Base-by-base conservation (phyloP, 306 rosid species). In the Elaeagnus macrophylla region DNA sequence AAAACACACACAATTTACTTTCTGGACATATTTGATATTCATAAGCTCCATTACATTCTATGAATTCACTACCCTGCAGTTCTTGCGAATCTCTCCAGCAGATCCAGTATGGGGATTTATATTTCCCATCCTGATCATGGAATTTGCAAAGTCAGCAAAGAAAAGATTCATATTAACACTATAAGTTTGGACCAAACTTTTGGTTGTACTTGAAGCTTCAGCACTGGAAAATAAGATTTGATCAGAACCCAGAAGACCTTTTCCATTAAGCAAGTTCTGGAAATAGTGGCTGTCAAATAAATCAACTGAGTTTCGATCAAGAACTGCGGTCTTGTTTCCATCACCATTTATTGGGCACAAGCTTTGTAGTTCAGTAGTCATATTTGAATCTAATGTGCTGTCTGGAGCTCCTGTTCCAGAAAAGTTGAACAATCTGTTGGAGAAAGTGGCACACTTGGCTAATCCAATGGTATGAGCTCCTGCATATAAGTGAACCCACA, bases 381-480 rank as follows among this genome's bases (percentile, higher is more conserved):
- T 74, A 18, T 0, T 41, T 4, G 72, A 19, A 1, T 91, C 93
- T 41, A 91, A n/a, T 5, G 95, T 76, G 0, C 15, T 54, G 69
- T 87, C 95, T 44, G 89, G 70, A 20, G 67, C 18, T 15, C 86
- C 89, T 11, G 79, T 75, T 48, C 71, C 76, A 7, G 73, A 66
- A 81, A 86, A 90, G 74, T 90, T 72, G 93, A 75, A 84, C 48
- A 91, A 57, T 62, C 96, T 81, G 15, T 78, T 70, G 85, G 74
- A 75, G 60, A 86, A 91, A 9, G 70, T 44, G 16, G 58, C 60
- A 56, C 97, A 91, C 70, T 75, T 84, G 54, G 93, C 79, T 49
- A 67, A 32, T 7, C 97, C 96, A 60, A 86, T 70, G 1, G 97
- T 91, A 64, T 91, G 97, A 0, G 75, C 93, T n/a, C 97, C 97